A percentile compares a stretch with the other conserved stretches of the same genome.
Conservation (phyloP, 2,329 filamentous ascomycete genomes). For the Phoma sp. region DNA sequence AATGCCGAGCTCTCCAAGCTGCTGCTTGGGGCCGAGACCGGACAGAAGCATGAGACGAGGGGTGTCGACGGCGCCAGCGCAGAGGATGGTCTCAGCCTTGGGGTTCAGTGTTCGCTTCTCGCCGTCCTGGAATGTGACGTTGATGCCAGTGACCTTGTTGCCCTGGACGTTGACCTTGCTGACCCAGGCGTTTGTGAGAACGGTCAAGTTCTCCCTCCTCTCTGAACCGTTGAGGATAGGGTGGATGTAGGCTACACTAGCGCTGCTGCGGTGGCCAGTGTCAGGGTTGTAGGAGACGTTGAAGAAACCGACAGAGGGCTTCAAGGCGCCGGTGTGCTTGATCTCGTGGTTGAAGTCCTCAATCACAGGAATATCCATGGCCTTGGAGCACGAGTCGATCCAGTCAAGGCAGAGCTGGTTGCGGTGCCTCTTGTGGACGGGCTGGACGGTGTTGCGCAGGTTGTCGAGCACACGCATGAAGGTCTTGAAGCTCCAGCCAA, state of each 20-base stretch:
- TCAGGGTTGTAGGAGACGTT: conserved; percentile 91
- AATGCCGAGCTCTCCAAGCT: conserved; percentile 55
- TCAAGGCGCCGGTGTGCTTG: conserved; percentile 72
- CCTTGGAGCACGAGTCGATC: conserved; percentile 79
- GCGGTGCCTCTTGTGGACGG: conserved; percentile 81
- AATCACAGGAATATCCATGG: conserved; percentile 80
- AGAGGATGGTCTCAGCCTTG: conserved; percentile 78
- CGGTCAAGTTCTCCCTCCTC: conserved; percentile 80
- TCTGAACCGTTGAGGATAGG: conserved; percentile 85
- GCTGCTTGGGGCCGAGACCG: conserved; percentile 57
- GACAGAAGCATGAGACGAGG: conserved; percentile 68
- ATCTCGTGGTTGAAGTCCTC: conserved; percentile 89
- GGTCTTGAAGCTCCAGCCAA: conserved; percentile 85
- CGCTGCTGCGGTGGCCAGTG: conserved; percentile 81
- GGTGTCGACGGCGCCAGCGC: conserved; percentile 81
- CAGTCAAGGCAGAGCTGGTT: conserved; percentile 94
- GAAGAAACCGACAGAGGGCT: conserved; percentile 85
- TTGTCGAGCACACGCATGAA: conserved; percentile 84
- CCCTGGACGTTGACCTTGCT: conserved; percentile 76
- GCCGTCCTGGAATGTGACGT: conserved; percentile 69
- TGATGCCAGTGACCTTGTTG: conserved; percentile 74
- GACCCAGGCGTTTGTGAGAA: conserved; percentile 89
- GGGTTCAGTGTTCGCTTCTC: conserved; percentile 63
- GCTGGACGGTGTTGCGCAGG: conserved; percentile 87
- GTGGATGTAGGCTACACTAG: conserved; percentile 91